Evolutionary conservation across 352 stramenopile species (phyloP), one percentile per base, ranked within the genome.

Genomic region (Blastocystis sp.): DNA sequence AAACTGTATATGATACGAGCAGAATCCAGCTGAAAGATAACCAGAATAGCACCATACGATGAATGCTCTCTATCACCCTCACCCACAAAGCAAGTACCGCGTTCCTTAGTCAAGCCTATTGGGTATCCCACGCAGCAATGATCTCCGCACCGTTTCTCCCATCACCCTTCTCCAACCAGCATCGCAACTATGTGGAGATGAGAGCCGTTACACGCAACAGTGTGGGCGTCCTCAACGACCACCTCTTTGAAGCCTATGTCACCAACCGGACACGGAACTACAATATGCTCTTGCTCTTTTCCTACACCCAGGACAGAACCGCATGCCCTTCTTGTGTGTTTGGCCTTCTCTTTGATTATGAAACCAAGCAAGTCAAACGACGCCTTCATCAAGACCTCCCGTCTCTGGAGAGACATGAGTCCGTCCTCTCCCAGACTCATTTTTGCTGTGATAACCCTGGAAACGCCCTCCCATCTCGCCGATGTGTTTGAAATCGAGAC

Each of bases 111-210:
- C 28, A 34, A 34, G 28, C 28, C 28, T 34, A 34, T 34, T 34
- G 28, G 28, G 28, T 34, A 34, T 34, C 28, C 28, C 28, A 34
- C 28, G 28, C 28, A 34, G 28, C 28, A 34, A 34, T 34, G 28
- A 34, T 34, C 28, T 34, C 28, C 28, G 28, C 28, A 34, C 28
- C 28, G 28, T 34, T 34, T 34, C 28, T 34, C 28, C 28, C 28
- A 34, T 34, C 28, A 34, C 28, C 28, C 28, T 34, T 34, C 28
- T 34, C 28, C 28, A 34, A 34, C 28, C 28, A 34, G 28, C 28
- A 34, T 34, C 28, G 67, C n/a, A 43, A 77, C 67, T 77, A 59
- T 77, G 17, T 61, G 23, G 67, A 77, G 67, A 77, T 77, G 67
- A 38, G 14, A 23, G 10, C 41, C 52, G 14, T 77, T 21, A 59